phyloP scores from a whole-genome alignment of 179 eudicot species.

The Vitellaria paradoxa region DNA sequence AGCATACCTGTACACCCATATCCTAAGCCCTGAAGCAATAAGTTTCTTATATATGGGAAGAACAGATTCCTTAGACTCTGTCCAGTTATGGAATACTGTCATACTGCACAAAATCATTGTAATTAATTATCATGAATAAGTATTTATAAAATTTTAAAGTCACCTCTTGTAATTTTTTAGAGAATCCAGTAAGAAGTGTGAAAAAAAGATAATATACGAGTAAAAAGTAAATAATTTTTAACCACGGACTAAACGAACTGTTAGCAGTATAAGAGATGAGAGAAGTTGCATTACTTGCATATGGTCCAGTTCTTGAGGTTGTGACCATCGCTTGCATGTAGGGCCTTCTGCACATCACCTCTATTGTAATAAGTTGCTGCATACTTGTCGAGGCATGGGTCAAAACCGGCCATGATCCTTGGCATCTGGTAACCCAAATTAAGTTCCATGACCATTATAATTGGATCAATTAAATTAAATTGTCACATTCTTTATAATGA shows the following conservation, averaged over 20 bases:
- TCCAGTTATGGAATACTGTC: slow-evolving; percentile 57
- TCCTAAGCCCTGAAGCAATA: slow-evolving; percentile 72
- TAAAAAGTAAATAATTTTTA: too few relatives aligned
- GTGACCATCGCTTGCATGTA: slow-evolving; percentile 64
- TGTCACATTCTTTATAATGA: too few relatives aligned
- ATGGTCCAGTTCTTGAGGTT: slow-evolving; percentile 64
- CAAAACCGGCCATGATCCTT: slow-evolving; percentile 80
- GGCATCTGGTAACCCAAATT: slow-evolving; percentile 52
- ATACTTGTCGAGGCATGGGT: slow-evolving; percentile 82
- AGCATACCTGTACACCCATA: slow-evolving; percentile 88
- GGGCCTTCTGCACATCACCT: slow-evolving; percentile 82
- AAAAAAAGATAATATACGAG: too few relatives aligned
- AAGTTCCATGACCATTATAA: background rate
- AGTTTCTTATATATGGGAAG: slow-evolving; percentile 85
- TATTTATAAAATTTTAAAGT: too few relatives aligned
- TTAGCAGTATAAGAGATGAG: background rate
- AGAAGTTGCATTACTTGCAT: slow-evolving; percentile 63
- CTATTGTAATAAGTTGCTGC: slow-evolving; percentile 70
- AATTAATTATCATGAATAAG: background rate
- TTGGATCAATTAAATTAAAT: background rate
- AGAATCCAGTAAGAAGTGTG: too few relatives aligned
- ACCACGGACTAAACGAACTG: background rate
- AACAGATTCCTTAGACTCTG: slow-evolving; percentile 61
- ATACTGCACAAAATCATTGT: slow-evolving; percentile 41
- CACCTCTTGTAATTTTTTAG: too few relatives aligned